phyloP scores from a whole-genome alignment of 306 rosid genomes.

The Macrotyloma uniflorum region DNA sequence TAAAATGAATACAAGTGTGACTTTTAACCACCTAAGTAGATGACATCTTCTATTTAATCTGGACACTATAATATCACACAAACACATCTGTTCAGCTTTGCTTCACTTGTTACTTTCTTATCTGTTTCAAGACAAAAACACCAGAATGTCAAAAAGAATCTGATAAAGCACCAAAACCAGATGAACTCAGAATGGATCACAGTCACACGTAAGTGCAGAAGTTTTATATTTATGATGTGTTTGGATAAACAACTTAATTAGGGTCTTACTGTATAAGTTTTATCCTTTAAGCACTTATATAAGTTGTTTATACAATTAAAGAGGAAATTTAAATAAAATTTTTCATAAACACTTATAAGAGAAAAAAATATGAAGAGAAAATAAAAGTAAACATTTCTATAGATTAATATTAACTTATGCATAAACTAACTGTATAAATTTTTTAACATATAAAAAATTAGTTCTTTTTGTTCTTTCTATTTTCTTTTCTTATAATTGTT shows the following conservation, averaged over 20 bases:
- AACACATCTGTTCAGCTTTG: slow-evolving; percentile 61
- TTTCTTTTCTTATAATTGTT: no score
- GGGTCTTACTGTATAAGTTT: background rate
- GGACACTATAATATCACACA: slow-evolving; percentile 74
- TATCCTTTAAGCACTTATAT: background rate
- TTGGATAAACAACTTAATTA: background rate
- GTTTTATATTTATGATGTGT: background rate
- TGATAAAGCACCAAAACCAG: slow-evolving; percentile 25
- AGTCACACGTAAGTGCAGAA: background rate
- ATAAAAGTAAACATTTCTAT: no score
- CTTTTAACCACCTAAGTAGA: slow-evolving; percentile 16
- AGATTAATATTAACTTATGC: no score
- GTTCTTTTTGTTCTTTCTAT: no score
- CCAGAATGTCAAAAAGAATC: slow-evolving; percentile 14
- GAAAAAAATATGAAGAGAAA: no score
- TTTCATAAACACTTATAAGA: background rate
- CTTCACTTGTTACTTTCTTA: slow-evolving; percentile 58
- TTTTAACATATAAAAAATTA: no score
- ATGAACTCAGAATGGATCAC: background rate
- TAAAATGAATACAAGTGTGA: slow-evolving; percentile 26
- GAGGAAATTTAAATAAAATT: no score
- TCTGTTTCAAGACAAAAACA: slow-evolving; percentile 49
- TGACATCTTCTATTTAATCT: slow-evolving; percentile 8
- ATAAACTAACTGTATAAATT: no score
- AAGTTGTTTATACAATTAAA: background rate